Base-by-base conservation (phyloP, 2,329 filamentous ascomycete species). In the Bipolaris bicolor region DNA sequence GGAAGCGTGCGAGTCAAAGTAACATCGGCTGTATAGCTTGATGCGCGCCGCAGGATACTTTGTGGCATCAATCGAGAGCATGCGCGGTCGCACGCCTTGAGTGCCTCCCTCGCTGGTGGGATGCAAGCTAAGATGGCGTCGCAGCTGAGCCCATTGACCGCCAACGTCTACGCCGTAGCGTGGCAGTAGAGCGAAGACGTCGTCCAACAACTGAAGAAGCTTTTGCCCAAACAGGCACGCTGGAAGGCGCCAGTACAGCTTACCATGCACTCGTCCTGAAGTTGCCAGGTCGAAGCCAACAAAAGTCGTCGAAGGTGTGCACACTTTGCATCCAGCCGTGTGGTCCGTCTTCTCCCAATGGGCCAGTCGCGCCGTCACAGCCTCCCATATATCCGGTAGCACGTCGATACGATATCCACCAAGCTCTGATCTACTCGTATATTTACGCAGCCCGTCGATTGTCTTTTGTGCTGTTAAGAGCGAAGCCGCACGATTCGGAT, bases 11-110 rank as follows among this genome's bases (percentile, higher is more conserved):
- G 46, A 48, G 31, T 48, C 31, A 22, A 48, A 48, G 36, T 48
- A 48, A 34, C 18, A 48, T 18, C 46, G 46, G 33, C 31, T 36
- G 46, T 48, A 48, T 10, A 48, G 9, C 33, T 48, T 48, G 31
- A 48, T 36, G 46, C 46, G 46, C 16, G 46, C 18, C 1, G 46
- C 33, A n/a, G 46, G 46, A 10, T 36, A 37, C 29, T 16, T 33
- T 15, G 46, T 22, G 15, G 46, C 46, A 7, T 48, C 46, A 16
- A 39, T 39, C 6, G 36, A 39, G 36, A 39, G 15, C 36, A 39
- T 39, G n/a, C 36, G 36, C 16, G 36, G 36, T 3, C 36, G 36
- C 7, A 39, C 15, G 5, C 36, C 16, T n/a, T 16, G 36, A n/a
- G 1, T n/a, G n/a, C n/a, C 36, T 9, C 26, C 26, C 26, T 29